A percentile compares a stretch with the other conserved stretches of the same genome.
phyloP scores from a whole-genome alignment of 2,329 filamentous ascomycete species.

The Sordariomycetes sp. region DNA sequence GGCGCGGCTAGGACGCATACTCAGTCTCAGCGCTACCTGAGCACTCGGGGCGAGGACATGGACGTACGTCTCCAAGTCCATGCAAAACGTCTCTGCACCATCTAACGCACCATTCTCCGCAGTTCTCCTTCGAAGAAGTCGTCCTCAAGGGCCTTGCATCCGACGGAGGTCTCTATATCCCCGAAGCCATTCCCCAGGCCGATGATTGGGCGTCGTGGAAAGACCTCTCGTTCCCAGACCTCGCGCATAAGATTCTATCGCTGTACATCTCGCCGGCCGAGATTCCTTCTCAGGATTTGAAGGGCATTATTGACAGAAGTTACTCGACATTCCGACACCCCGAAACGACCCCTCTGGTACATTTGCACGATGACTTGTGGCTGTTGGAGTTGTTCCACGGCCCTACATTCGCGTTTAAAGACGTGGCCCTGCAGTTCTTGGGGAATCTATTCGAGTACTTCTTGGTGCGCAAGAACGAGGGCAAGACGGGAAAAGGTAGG shows the following conservation, averaged over 20 bases:
- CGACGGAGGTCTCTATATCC: conserved; percentile 85
- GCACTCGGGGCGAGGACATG: conserved; percentile 40
- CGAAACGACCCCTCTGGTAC: conserved; percentile 70
- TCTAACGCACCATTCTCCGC: neutral
- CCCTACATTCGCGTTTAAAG: conserved; percentile 92
- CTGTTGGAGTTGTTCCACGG: conserved; percentile 94
- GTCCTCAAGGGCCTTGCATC: conserved; percentile 81
- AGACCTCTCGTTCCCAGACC: conserved; percentile 67
- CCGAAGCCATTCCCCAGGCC: conserved; percentile 65
- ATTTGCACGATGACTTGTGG: conserved; percentile 69
- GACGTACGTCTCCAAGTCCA: conserved; percentile 26
- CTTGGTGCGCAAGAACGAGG: conserved; percentile 61
- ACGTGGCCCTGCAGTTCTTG: conserved; percentile 85
- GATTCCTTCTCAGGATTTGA: conserved; percentile 72
- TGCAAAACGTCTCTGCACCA: too few species aligned
- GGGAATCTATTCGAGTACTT: conserved; percentile 96
- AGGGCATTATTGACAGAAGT: conserved; percentile 71
- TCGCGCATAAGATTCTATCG: conserved; percentile 77
- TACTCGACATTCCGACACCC: conserved; percentile 82
- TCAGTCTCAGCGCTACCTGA: conserved; percentile 39
- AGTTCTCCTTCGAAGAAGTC: conserved; percentile 86
- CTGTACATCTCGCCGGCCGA: conserved; percentile 80
- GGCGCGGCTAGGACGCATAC: conserved; percentile 27
- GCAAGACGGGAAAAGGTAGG: conserved; percentile 50
- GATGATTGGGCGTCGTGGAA: conserved; percentile 55